phyloP scores from a whole-genome alignment of 495 filamentous ascomycete genomes.

The Tuber umbilicatum region DNA sequence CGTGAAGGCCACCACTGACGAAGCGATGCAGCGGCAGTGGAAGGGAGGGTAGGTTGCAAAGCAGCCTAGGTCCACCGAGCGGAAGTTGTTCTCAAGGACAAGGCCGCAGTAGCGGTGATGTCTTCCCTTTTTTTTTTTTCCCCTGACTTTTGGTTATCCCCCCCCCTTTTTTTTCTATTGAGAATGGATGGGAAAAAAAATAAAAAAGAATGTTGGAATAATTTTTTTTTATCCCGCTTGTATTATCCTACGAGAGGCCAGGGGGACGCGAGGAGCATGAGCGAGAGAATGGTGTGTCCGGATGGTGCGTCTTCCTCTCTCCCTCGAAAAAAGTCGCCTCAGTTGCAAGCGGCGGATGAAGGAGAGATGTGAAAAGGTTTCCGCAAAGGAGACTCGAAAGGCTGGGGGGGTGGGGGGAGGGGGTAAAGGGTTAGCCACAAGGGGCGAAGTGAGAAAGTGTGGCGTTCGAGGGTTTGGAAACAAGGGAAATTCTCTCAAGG shows the following conservation, averaged over 20 bases:
- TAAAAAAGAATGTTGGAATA: background rate
- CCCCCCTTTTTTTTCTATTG: background rate
- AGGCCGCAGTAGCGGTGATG: background rate
- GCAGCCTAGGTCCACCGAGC: background rate
- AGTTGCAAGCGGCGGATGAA: background rate
- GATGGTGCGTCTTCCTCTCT: background rate
- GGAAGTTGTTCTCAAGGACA: background rate
- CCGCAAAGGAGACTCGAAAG: background rate
- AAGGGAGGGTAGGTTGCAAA: background rate
- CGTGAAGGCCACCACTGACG: background rate
- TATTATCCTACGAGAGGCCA: background rate
- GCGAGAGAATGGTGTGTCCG: background rate
- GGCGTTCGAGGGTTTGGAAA: background rate
- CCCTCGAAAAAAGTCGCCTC: background rate
- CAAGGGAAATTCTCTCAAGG: background rate
- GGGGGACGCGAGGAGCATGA: background rate
- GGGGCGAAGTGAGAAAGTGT: background rate
- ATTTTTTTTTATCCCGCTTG: background rate
- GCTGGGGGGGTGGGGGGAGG: background rate
- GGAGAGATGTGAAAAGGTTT: conserved; percentile 1
- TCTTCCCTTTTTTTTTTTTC: background rate
- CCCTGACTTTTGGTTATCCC: background rate
- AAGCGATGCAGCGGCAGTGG: background rate
- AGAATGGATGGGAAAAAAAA: background rate
- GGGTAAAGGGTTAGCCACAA: background rate